A percentile compares a stretch with the other conserved stretches of the same genome.
phyloP scores from a whole-genome alignment of 2,329 filamentous ascomycete genomes.

The Alternaria angustiovoidea region DNA sequence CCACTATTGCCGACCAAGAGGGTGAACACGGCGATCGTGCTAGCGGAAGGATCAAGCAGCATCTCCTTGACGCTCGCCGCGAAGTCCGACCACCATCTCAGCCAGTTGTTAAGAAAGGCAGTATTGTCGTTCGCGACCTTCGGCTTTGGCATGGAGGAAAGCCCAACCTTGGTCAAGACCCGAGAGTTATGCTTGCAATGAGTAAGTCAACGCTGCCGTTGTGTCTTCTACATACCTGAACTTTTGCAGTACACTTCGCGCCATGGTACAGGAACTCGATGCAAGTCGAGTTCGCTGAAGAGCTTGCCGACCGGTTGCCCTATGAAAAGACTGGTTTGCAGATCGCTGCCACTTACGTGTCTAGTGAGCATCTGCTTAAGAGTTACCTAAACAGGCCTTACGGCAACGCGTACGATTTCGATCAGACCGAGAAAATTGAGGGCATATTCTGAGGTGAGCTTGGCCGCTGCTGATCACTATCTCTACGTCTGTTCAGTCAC shows the following conservation, averaged over 20 bases:
- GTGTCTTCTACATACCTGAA: slow-evolving; percentile 5
- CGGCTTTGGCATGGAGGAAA: slow-evolving; percentile 61
- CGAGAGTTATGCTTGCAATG: slow-evolving; percentile 57
- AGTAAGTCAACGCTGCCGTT: slow-evolving; percentile 27
- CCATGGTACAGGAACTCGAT: slow-evolving; percentile 67
- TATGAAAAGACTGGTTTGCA: slow-evolving; percentile 54
- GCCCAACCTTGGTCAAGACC: slow-evolving; percentile 55
- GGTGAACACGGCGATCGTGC: slow-evolving; percentile 52
- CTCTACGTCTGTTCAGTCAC: neutral
- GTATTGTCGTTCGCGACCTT: slow-evolving; percentile 57
- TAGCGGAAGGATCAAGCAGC: slow-evolving; percentile 40
- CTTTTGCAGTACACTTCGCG: slow-evolving; percentile 58
- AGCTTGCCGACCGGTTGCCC: slow-evolving; percentile 58
- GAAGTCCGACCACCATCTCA: slow-evolving; percentile 32
- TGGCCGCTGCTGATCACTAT: neutral
- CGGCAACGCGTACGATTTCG: slow-evolving; percentile 70
- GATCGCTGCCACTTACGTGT: slow-evolving; percentile 61
- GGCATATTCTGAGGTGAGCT: slow-evolving; percentile 28
- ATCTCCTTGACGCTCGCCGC: slow-evolving; percentile 29
- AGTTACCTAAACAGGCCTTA: slow-evolving; percentile 65
- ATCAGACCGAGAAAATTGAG: slow-evolving; percentile 53
- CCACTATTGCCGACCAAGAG: slow-evolving; percentile 45
- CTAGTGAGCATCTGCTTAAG: slow-evolving; percentile 52
- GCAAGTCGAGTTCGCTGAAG: slow-evolving; percentile 63
- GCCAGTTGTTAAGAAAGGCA: slow-evolving; percentile 53